A percentile compares a stretch with the other conserved stretches of the same genome.
These are phyloP conservation scores for Durusdinium trenchii DNA, from an alignment of 73 alveolate genomes.

Conservation along the genomic window DNA sequence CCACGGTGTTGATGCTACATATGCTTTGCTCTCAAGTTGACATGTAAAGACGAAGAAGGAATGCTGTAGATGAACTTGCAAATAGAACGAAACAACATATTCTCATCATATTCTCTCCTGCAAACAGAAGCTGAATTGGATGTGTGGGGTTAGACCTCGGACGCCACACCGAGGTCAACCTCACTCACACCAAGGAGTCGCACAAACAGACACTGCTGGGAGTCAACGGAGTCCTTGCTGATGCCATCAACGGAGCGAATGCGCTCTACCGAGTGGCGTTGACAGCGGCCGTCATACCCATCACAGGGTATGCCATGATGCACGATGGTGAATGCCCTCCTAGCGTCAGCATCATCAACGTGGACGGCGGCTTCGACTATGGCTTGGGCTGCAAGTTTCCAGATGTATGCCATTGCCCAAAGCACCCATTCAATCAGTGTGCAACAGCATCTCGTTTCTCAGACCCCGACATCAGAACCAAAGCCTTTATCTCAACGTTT, in stretches of 20 bases:
- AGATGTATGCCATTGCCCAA: slow-evolving; percentile 16
- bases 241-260: background rate
- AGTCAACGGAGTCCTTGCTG: too few relatives aligned
- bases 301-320: background rate
- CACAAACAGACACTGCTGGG: too few relatives aligned
- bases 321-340: background rate
- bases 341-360: background rate
- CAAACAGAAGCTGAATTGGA: too few relatives aligned
- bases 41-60: too few relatives aligned
- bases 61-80: too few relatives aligned
- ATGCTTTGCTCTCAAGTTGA: too few relatives aligned
- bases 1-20: too few relatives aligned
- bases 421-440: background rate
- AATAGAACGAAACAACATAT: too few relatives aligned
- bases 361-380: background rate
- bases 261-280: background rate
- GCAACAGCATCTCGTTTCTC: background rate
- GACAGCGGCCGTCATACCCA: background rate
- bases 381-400: background rate
- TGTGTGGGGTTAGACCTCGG: too few relatives aligned
- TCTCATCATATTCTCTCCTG: too few relatives aligned
- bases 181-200: too few relatives aligned
- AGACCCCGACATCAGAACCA: background rate
- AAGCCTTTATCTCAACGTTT: background rate
- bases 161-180: too few relatives aligned